phyloP scores from a whole-genome alignment of 495 filamentous ascomycete genomes.

The Chaetomium cochliodes region DNA sequence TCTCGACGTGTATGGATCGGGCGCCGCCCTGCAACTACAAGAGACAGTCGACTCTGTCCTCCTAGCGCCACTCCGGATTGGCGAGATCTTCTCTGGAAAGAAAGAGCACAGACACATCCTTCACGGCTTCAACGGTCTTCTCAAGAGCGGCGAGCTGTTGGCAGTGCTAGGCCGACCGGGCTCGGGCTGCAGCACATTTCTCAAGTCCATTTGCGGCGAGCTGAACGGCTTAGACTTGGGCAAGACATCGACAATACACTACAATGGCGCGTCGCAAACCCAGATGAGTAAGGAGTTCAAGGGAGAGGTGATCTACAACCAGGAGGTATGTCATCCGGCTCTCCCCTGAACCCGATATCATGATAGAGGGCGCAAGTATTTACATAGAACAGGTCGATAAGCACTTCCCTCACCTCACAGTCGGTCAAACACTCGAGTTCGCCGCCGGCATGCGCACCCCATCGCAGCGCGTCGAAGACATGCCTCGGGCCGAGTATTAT shows the following conservation, averaged over 20 bases:
- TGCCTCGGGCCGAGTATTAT: conserved; percentile 61
- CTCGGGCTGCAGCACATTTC: conserved; percentile 54
- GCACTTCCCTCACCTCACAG: conserved; percentile 65
- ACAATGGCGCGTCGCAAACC: conserved; percentile 50
- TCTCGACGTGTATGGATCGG: conserved; percentile 55
- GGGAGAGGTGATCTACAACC: conserved; percentile 62
- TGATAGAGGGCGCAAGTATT: not conserved
- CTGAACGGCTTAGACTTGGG: conserved; percentile 52
- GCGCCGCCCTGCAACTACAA: conserved; percentile 56
- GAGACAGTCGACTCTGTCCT: conserved; percentile 53
- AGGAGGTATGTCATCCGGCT: conserved; percentile 26
- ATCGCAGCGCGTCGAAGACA: conserved; percentile 59
- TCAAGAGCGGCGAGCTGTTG: conserved; percentile 75
- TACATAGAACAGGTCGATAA: conserved; percentile 54
- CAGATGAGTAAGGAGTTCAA: conserved; percentile 58
- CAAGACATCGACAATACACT: conserved; percentile 48
- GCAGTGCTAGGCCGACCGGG: conserved; percentile 77
- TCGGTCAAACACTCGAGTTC: conserved; percentile 66
- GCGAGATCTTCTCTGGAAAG: conserved; percentile 44
- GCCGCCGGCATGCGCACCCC: conserved; percentile 67
- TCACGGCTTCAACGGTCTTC: conserved; percentile 67
- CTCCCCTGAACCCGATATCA: not conserved
- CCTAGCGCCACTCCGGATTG: conserved; percentile 48
- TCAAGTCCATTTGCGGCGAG: conserved; percentile 71
- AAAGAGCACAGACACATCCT: conserved; percentile 56